Percentiles rank a stretch among this genome's conserved stretches.
These are phyloP conservation scores for Exophiala calicioides DNA, from an alignment of 2,329 filamentous ascomycete species.

Conservation along the genomic window DNA sequence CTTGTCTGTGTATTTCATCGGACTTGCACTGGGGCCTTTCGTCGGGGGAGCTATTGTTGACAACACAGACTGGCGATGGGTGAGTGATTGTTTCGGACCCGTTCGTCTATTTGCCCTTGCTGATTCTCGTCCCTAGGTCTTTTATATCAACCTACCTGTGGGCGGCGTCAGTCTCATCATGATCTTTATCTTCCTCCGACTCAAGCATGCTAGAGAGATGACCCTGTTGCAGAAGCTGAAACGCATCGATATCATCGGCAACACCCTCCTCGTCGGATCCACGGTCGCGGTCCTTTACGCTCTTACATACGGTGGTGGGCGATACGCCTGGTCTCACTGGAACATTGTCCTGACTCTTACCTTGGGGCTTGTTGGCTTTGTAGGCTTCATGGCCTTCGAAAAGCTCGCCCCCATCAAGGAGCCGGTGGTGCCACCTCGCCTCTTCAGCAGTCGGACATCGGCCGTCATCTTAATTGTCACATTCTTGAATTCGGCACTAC, in stretches of 20 bases:
- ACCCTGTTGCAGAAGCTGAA: slow-evolving; percentile 35
- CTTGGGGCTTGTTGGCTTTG: slow-evolving; percentile 34
- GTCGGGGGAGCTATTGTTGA: slow-evolving; percentile 45
- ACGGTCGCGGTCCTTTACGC: slow-evolving; percentile 32
- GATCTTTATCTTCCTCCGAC: slow-evolving; percentile 38
- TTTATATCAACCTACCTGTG: slow-evolving; percentile 47
- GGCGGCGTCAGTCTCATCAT: slow-evolving; percentile 23
- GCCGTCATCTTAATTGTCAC: slow-evolving; percentile 36
- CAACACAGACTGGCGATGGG: slow-evolving; percentile 20
- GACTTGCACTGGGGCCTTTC: slow-evolving; percentile 30
- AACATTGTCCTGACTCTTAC: slow-evolving; percentile 43
- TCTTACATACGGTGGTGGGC: slow-evolving; percentile 45
- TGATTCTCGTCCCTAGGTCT: too few species aligned
- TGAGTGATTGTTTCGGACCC: too few species aligned
- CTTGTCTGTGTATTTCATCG: neutral
- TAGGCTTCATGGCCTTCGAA: slow-evolving; percentile 40
- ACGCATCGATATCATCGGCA: slow-evolving; percentile 45
- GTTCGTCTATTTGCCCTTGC: too few species aligned
- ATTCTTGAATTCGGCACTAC: slow-evolving; percentile 42
- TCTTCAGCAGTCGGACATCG: slow-evolving; percentile 49
- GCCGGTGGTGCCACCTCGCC: slow-evolving; percentile 44
- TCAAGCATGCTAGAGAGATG: neutral
- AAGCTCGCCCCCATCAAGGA: slow-evolving; percentile 27
- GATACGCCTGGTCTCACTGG: slow-evolving; percentile 42
- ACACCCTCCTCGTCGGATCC: slow-evolving; percentile 37